A percentile compares a stretch with the other conserved stretches of the same genome.
phyloP scores from a whole-genome alignment of 352 stramenopile species.

The Discostella stelligera region DNA sequence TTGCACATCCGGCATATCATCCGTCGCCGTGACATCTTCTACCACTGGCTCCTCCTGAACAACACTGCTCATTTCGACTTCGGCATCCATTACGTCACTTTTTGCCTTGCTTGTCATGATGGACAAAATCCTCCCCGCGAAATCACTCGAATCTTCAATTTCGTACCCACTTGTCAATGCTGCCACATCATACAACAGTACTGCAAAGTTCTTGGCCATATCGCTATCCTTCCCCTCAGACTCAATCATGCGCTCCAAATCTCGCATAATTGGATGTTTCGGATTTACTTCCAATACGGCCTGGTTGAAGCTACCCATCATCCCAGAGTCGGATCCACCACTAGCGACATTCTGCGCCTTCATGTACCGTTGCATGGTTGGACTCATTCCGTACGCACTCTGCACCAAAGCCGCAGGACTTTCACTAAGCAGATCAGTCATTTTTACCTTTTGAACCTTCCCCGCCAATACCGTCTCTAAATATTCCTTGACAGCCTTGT shows the following conservation, averaged over 20 bases:
- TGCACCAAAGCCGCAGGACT: conserved; percentile 98
- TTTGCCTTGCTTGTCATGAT: conserved; percentile 73
- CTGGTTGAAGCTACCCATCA: conserved; percentile 76
- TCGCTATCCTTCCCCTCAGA: conserved; percentile 66
- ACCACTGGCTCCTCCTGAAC: neutral
- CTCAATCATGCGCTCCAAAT: conserved; percentile 72
- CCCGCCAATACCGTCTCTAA: conserved; percentile 99
- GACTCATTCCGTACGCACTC: conserved; percentile 99
- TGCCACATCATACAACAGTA: conserved; percentile 86
- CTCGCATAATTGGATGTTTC: conserved; percentile 83
- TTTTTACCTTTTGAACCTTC: conserved; percentile 99
- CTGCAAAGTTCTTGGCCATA: conserved; percentile 75
- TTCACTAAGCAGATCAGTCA: conserved; percentile 98
- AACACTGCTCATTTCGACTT: conserved; percentile 32
- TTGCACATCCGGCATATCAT: neutral
- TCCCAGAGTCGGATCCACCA: conserved; percentile 62
- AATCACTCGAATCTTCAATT: conserved; percentile 80
- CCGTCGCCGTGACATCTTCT: neutral
- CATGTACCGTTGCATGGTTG: conserved; percentile 99
- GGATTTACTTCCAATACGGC: conserved; percentile 87
- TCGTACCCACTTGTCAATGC: conserved; percentile 86
- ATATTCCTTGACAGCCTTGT: conserved; percentile 96
- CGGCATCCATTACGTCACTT: conserved; percentile 34
- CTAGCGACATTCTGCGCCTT: conserved; percentile 92
- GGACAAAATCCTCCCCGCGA: conserved; percentile 80